These are phyloP conservation scores for Sergeia podlipaevii DNA, from an alignment of 208 protist genomes.

Conservation along the genomic window DNA sequence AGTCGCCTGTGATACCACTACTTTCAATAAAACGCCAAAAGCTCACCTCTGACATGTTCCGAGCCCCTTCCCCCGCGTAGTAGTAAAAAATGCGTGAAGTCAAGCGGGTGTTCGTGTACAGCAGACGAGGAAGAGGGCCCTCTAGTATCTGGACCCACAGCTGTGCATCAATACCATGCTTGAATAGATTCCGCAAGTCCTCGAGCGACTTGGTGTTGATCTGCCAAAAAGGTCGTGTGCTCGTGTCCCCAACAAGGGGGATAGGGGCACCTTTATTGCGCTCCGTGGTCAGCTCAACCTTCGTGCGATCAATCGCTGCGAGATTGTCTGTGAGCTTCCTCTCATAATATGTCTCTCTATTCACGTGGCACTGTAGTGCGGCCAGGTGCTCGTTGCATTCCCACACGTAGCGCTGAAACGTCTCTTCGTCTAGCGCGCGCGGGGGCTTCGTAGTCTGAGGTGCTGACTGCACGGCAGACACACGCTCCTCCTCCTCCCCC, in stretches of 20 bases:
- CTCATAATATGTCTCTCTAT: conserved; percentile 1
- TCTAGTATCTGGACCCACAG: conserved; percentile 40
- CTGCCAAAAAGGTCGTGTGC: conserved; percentile 36
- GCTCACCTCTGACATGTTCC: conserved; percentile 55
- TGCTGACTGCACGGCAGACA: no score
- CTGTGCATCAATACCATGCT: conserved; percentile 14
- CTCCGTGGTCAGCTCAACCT: conserved; percentile 36
- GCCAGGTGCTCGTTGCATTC: not conserved
- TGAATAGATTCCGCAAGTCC: conserved; percentile 33
- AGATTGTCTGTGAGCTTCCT: conserved; percentile 8
- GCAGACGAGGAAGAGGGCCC: conserved; percentile 26
- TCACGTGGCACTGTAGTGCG: not conserved
- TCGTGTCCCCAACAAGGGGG: conserved; percentile 29
- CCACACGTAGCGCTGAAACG: conserved; percentile 3
- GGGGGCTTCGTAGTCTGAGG: not conserved
- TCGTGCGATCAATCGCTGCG: conserved; percentile 7
- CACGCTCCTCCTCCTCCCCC: no score
- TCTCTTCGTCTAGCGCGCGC: conserved; percentile 1
- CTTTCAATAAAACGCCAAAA: conserved; percentile 81
- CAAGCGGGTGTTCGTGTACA: conserved; percentile 37
- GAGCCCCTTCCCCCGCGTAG: conserved; percentile 57
- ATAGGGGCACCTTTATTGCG: conserved; percentile 38
- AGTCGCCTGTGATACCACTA: conserved; percentile 13
- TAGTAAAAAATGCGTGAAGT: conserved; percentile 60
- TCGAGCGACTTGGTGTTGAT: conserved; percentile 35